Evolutionary conservation across 768 basidiomycete species (phyloP), one percentile per base, ranked within the genome.

Genomic region (Flagelloscypha sp.): DNA sequence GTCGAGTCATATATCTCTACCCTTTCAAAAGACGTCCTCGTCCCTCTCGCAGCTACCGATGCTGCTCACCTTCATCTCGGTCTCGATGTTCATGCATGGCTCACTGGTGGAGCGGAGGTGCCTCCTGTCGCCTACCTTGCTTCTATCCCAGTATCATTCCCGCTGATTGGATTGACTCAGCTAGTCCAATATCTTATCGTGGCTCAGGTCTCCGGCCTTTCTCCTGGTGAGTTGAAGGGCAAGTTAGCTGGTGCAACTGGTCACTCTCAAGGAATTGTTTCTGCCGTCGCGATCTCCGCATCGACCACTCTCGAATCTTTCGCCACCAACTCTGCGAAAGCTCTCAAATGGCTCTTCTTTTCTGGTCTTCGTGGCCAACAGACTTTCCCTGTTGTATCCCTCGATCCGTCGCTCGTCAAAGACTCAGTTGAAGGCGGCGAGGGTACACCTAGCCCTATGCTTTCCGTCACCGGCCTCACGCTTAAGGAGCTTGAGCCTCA

Each of bases 261-360:
- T 21, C 95, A 99, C 62, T 97, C 93, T 2, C 94, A 98, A 58
- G 95, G 95, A 46, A 78, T 99, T 48, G 80, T 95, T 31, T 88
- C 93, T 9, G 95, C 95, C n/a, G 74, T 93, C 35, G 80, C 75
- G 24, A 77, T 97, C 49, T 72, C 93, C 6, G 77, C 86, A 4
- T 89, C 92, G 4, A 67, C 68, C 12, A 76, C 79, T 17, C 77
- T 79, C 42, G 79, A 81, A 30, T 78, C 81, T 3, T 86, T 89
- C 58, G 63, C 72, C 37, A 60, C 61, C 39, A 94, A 95, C 59
- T 69, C 78, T 7, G 64, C 70, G 53, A 93, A 94, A 57, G 88
- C 89, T 22, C 58, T 97, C 48, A 82, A 72, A 48, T 94, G 92
- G 79, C 72, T 95, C 13, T 94, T 98, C 72, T 93, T 79, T 63